A percentile compares a stretch with the other conserved stretches of the same genome.
Conservation (phyloP, 2,329 filamentous ascomycete species). For the Alternaria sp. region DNA sequence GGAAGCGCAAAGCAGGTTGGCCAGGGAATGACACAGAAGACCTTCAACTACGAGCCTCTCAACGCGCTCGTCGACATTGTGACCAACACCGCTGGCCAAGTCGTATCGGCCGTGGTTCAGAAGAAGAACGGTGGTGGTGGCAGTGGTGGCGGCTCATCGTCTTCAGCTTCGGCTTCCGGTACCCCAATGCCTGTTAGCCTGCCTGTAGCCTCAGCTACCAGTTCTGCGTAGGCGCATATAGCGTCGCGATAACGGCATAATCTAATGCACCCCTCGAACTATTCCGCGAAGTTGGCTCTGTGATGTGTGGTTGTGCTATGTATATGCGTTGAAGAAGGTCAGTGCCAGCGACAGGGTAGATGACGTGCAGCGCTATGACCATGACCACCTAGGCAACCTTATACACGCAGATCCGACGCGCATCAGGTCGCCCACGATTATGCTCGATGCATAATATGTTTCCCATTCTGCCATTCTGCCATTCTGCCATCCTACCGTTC, state of each 20-base stretch:
- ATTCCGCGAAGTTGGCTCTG: no score
- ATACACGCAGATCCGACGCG: no score
- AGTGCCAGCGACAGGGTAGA: no score
- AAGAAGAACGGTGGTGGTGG: constrained; percentile 35
- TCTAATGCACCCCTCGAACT: constrained; percentile 12
- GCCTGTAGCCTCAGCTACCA: constrained; percentile 34
- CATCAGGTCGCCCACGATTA: no score
- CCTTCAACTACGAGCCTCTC: constrained; percentile 59
- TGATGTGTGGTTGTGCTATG: neutral
- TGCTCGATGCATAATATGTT: no score
- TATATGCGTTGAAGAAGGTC: no score
- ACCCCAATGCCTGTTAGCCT: constrained; percentile 41
- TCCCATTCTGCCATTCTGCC: no score
- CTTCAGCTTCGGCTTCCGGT: constrained; percentile 25
- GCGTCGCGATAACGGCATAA: constrained; percentile 8
- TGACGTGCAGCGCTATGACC: no score
- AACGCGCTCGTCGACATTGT: constrained; percentile 62
- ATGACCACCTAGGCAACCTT: no score
- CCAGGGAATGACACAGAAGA: constrained; percentile 56
- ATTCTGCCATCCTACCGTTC: no score
- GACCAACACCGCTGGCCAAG: constrained; percentile 61
- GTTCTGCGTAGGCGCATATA: constrained; percentile 16
- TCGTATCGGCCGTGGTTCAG: constrained; percentile 58
- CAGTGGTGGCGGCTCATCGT: constrained; percentile 3
- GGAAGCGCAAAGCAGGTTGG: constrained; percentile 44